A percentile compares a stretch with the other conserved stretches of the same genome.
phyloP scores from a whole-genome alignment of 257 asterid genomes.

The Solanum corneliomulleri region DNA sequence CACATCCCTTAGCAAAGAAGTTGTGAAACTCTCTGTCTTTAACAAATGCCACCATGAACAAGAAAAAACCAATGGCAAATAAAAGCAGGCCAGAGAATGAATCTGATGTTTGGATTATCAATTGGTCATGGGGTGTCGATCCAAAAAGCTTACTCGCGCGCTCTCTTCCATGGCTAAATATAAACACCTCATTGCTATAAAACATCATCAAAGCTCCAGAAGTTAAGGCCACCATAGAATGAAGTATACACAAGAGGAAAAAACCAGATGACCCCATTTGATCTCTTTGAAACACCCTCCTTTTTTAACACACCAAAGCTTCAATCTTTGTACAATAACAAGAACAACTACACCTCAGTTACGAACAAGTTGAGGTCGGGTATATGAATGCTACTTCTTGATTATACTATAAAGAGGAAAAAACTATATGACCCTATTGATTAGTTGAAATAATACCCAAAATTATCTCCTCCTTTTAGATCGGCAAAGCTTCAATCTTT shows the following conservation, averaged over 20 bases:
- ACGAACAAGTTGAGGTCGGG: not conserved
- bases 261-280: constrained; percentile 66
- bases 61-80: constrained; percentile 61
- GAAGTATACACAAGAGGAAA: constrained; percentile 60
- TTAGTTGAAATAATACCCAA: not conserved
- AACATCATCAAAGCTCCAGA: constrained; percentile 87
- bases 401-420: not conserved
- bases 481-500: constrained; percentile 14
- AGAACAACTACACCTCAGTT: not conserved
- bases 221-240: constrained; percentile 64
- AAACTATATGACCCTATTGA: constrained; percentile 45
- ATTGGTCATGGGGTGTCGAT: constrained; percentile 84
- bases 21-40: constrained; percentile 75
- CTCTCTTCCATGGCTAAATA: constrained; percentile 80
- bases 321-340: not conserved
- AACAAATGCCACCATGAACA: constrained; percentile 94
- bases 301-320: constrained; percentile 7
- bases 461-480: not conserved
- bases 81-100: constrained; percentile 83
- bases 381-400: not conserved
- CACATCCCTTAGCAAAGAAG: constrained; percentile 73
- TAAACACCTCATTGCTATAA: constrained; percentile 47
- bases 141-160: constrained; percentile 74
- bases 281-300: not conserved
- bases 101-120: constrained; percentile 74